phyloP scores from a whole-genome alignment of 139 green algal species.

The Nannochloris sp. region DNA sequence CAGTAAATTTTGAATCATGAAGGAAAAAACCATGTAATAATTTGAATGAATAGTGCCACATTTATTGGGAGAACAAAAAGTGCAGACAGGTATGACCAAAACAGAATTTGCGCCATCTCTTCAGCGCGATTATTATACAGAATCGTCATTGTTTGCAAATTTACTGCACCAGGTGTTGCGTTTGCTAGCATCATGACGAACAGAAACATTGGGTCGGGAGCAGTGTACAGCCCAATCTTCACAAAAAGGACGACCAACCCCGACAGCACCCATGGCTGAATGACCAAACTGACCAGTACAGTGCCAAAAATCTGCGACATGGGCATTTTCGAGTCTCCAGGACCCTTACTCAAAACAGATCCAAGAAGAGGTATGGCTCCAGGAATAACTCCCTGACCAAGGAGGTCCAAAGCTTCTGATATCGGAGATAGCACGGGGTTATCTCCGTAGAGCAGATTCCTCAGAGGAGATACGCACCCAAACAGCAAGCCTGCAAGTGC shows the following conservation, averaged over 20 bases:
- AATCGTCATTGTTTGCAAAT: conserved; percentile 45
- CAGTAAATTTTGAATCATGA: too few relatives aligned
- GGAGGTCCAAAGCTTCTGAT: conserved; percentile 20
- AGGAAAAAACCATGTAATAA: conserved; percentile 16
- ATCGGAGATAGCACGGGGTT: conserved; percentile 27
- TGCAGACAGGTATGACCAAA: conserved; percentile 48
- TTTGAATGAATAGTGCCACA: conserved; percentile 37
- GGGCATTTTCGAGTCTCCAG: conserved; percentile 25
- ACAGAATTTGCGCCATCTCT: conserved; percentile 52
- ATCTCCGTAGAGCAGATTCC: conserved; percentile 25
- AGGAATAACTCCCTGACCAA: conserved; percentile 45
- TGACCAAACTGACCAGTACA: conserved; percentile 21
- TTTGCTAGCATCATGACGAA: conserved; percentile 48
- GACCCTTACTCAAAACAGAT: conserved; percentile 41
- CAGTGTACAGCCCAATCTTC: conserved; percentile 17
- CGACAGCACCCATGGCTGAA: conserved; percentile 38
- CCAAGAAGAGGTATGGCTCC: conserved; percentile 51
- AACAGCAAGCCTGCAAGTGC: conserved; percentile 23
- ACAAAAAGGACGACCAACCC: conserved; percentile 28
- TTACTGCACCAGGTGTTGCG: conserved; percentile 50
- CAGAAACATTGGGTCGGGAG: conserved; percentile 51
- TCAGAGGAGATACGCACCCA: conserved; percentile 30
- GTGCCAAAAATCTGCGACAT: conserved; percentile 22
- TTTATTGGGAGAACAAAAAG: conserved; percentile 44
- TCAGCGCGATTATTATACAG: conserved; percentile 29